These are phyloP conservation scores for Boletus pseudo-olivaceus DNA, from an alignment of 768 basidiomycete genomes.

Conservation along the genomic window DNA sequence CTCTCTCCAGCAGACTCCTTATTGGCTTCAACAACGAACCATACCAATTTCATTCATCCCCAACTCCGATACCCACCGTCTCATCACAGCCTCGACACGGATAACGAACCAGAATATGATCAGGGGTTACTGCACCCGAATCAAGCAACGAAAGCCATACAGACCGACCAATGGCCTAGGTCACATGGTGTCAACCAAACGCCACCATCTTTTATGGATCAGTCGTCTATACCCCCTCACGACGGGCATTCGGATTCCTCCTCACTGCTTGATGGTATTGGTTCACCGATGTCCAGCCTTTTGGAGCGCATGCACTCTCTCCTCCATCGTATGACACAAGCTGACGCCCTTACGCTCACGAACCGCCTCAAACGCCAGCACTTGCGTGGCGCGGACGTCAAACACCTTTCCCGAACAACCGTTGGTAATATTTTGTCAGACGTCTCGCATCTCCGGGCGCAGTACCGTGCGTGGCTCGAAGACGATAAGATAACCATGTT, in stretches of 20 bases:
- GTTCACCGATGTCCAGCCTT: conserved; percentile 47
- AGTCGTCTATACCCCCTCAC: conserved; percentile 43
- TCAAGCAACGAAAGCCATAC: conserved; percentile 62
- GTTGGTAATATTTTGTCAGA: conserved; percentile 74
- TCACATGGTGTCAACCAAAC: conserved; percentile 32
- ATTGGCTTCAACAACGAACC: conserved; percentile 24
- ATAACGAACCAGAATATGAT: conserved; percentile 36
- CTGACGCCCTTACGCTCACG: conserved; percentile 85
- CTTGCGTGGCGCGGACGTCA: conserved; percentile 79
- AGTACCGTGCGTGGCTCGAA: conserved; percentile 72
- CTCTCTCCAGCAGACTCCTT: conserved; percentile 41
- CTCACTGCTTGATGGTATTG: conserved; percentile 55
- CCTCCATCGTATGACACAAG: conserved; percentile 59
- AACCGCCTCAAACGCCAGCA: conserved; percentile 90
- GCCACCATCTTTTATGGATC: conserved; percentile 33
- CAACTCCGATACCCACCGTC: conserved; percentile 25
- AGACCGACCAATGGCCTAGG: conserved; percentile 52
- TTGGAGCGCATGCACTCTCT: conserved; percentile 64
- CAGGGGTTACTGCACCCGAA: conserved; percentile 30
- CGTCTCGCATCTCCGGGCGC: conserved; percentile 58
- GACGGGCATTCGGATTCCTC: conserved; percentile 76
- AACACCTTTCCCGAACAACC: conserved; percentile 81
- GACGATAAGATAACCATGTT: conserved; percentile 62
- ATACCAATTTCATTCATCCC: conserved; percentile 24
- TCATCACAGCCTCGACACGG: conserved; percentile 43